Conservation (phyloP, 2,329 filamentous ascomycete genomes). For the Colletotrichum cereale region DNA sequence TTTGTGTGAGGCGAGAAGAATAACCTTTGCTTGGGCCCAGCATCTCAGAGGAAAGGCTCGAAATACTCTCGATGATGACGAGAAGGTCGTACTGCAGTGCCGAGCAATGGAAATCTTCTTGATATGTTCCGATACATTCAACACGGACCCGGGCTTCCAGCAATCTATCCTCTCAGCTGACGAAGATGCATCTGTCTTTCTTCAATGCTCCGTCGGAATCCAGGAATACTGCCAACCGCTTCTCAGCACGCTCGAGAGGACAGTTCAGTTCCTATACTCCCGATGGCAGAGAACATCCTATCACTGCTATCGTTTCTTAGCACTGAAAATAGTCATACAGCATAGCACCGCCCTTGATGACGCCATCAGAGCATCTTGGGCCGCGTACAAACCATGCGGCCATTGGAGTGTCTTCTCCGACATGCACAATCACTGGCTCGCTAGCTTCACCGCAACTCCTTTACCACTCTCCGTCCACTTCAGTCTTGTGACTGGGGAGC, state of each 20-base stretch:
- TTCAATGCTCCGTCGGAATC: constrained; percentile 54
- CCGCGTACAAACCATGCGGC: neutral
- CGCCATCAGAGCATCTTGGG: constrained; percentile 7
- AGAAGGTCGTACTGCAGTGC: constrained; percentile 48
- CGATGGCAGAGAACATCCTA: constrained; percentile 9
- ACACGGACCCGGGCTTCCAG: constrained; percentile 51
- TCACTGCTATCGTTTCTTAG: neutral
- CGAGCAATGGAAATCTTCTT: constrained; percentile 55
- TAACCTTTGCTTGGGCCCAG: constrained; percentile 55
- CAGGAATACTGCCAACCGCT: constrained; percentile 45
- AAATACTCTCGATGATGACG: constrained; percentile 43
- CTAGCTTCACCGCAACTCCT: neutral
- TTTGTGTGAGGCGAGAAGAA: constrained; percentile 49
- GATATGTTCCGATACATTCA: constrained; percentile 58
- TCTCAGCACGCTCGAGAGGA: neutral
- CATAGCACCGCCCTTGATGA: neutral
- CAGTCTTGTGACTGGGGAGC: constrained; percentile 63
- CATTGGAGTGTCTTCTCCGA: constrained; percentile 1
- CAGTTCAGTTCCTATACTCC: neutral
- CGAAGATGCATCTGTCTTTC: constrained; percentile 45
- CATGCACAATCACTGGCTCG: constrained; percentile 5
- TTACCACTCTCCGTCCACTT: constrained; percentile 54
- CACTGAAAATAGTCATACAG: neutral
- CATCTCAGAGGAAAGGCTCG: constrained; percentile 48
- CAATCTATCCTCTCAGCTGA: constrained; percentile 46